Percentiles rank a stretch among this genome's conserved stretches.
Evolutionary conservation across 306 rosid genomes (phyloP).

Genomic region (Ormosia emarginata): DNA sequence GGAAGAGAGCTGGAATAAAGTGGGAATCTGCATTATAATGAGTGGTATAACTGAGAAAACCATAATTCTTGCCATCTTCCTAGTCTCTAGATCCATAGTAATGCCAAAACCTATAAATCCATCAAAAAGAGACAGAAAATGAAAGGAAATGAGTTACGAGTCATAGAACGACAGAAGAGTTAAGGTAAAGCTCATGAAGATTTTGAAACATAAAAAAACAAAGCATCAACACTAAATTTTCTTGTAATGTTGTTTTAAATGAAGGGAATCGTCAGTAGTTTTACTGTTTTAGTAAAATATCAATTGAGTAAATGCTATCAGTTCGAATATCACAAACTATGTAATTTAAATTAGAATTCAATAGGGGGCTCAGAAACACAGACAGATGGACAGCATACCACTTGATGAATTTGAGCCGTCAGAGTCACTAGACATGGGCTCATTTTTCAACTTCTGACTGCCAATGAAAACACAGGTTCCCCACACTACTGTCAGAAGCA

Average conservation of each 20-base stretch:
- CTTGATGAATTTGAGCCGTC: background rate
- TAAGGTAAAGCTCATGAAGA: background rate
- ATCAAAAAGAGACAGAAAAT: background rate
- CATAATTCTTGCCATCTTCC: constrained; percentile 34
- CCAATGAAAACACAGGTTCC: constrained; percentile 33
- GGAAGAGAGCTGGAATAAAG: constrained; percentile 13
- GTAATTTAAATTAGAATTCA: background rate
- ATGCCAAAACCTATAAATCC: constrained; percentile 33
- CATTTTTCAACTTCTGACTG: background rate
- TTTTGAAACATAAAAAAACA: background rate
- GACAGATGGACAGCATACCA: background rate
- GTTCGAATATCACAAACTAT: background rate
- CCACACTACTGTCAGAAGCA: constrained; percentile 30
- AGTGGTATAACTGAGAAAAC: constrained; percentile 29
- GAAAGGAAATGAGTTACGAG: background rate
- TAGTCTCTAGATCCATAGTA: constrained; percentile 31
- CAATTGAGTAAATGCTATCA: background rate
- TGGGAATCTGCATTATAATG: constrained; percentile 39
- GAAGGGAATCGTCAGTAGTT: background rate
- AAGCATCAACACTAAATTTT: background rate
- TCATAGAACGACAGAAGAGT: background rate
- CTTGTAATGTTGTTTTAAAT: background rate
- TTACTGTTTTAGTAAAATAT: background rate
- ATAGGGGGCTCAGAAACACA: background rate
- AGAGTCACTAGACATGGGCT: background rate